Base-by-base conservation (phyloP, 345 rosid species). In the Arabis hirsuta region DNA sequence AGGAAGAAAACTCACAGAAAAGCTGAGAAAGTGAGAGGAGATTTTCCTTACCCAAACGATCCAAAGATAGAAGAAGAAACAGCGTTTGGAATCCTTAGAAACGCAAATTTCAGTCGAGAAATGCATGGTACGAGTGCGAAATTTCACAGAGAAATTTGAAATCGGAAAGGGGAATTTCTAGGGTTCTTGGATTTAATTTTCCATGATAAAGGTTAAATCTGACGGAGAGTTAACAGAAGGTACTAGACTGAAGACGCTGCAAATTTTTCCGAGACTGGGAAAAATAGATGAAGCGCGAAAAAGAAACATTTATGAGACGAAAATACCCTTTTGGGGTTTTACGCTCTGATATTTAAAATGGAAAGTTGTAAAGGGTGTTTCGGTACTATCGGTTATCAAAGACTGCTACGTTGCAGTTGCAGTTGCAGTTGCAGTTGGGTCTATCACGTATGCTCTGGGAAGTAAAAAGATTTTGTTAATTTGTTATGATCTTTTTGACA, bases 271-370 rank as follows among this genome's bases (percentile, higher is more conserved):
- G 29, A 63, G 22, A 48, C 34, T 4, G 19, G 6, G 19, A 34
- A 54, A 20, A 57, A 41, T 50, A 31, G 66, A 58, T 9, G 72
- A 59, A 67, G 78, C 78, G 78, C 78, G 78, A 73, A 73, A 58
- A 67, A 54, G 52, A 62, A 68, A 39, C 7, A 3, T 20, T 59
- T 13, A 0, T 32, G 54, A 42, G 78, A 52, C 78, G 42, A 43
- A 14, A 31, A 1, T 74, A 74, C 32, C 62, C 78, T 74, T 58
- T 6, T 41, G 73, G 67, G 48, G 43, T 66, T 66, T 66, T 31
- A 32, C 4, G 62, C 3, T 59, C 2, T 52, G 55, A 51, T 54
- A 67, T 55, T 9, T 14, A n/a, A 1, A 74, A 67, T 42, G 60
- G 78, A 22, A 74, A 66, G 36, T 31, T 2, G 0, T 3, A 6